Evolutionary conservation across 441 rosid species (phyloP).

Genomic region (Arabidopsis lyrata): DNA sequence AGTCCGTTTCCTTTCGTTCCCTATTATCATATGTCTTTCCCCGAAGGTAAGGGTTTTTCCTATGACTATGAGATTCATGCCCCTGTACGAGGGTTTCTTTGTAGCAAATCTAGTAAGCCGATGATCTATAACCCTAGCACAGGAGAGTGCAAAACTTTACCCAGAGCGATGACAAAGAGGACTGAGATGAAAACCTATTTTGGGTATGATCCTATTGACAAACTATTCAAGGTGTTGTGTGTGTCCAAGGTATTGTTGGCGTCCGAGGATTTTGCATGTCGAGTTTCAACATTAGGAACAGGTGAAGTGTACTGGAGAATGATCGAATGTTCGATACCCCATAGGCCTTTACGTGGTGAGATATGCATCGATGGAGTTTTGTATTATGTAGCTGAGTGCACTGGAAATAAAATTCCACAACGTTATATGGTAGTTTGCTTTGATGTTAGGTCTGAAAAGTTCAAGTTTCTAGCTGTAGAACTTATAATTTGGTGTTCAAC

Average conservation of each 20-base stretch:
- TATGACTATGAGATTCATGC: neutral
- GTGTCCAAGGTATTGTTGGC: neutral
- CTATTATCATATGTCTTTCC: neutral
- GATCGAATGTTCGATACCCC: neutral
- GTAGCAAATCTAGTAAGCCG: neutral
- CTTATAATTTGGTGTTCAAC: neutral
- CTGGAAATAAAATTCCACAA: neutral
- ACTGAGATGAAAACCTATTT: neutral
- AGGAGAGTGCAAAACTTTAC: neutral
- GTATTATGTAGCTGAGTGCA: neutral
- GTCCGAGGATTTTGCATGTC: neutral
- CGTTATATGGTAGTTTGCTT: neutral
- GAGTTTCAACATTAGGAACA: neutral
- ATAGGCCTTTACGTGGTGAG: neutral
- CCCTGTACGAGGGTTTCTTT: neutral
- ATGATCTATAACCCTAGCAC: neutral
- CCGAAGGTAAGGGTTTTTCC: neutral
- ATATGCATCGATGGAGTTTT: constrained; percentile 1
- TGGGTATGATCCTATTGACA: neutral
- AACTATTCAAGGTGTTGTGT: neutral
- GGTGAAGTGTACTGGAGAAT: neutral
- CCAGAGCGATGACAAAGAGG: neutral
- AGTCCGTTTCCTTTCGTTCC: neutral
- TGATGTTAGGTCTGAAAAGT: neutral
- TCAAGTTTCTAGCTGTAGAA: neutral